These are phyloP conservation scores for Inosperma sp. DNA, from an alignment of 768 basidiomycete species.

Conservation along the genomic window DNA sequence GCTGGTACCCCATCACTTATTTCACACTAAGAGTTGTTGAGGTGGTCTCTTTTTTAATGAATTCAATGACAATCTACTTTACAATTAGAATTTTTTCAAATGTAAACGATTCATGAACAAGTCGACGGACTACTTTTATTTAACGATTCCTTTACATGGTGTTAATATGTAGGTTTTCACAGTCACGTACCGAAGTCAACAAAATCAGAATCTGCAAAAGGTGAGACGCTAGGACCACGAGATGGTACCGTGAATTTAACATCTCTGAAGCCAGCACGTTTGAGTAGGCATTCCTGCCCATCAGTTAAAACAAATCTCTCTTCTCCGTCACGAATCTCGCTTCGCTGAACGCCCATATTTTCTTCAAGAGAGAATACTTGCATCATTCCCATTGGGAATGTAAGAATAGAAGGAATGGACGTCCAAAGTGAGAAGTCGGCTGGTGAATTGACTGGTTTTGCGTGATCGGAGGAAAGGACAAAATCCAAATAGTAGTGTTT, in stretches of 20 bases:
- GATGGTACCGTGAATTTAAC: not conserved
- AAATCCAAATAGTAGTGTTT: slow-evolving; percentile 1
- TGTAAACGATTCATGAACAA: too few relatives aligned
- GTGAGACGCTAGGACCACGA: not conserved
- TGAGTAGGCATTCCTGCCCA: not conserved
- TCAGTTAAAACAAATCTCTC: not conserved
- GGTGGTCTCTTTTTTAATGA: too few relatives aligned
- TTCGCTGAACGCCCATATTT: not conserved
- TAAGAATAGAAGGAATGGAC: not conserved
- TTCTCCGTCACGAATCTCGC: not conserved
- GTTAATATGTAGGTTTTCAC: too few relatives aligned
- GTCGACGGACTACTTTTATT: too few relatives aligned
- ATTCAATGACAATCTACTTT: too few relatives aligned
- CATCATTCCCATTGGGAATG: not conserved
- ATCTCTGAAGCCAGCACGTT: not conserved
- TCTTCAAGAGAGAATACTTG: not conserved
- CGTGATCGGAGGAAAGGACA: not conserved
- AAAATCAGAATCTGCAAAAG: not conserved
- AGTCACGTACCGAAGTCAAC: too few relatives aligned
- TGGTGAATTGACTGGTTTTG: not conserved
- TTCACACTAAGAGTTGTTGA: too few relatives aligned
- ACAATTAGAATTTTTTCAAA: too few relatives aligned
- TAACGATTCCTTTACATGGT: too few relatives aligned
- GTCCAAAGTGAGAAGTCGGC: not conserved
- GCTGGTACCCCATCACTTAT: too few relatives aligned